phyloP scores from a whole-genome alignment of 371 early-diverging fungal species.

The Amoeboaphelidium protococcarum region DNA sequence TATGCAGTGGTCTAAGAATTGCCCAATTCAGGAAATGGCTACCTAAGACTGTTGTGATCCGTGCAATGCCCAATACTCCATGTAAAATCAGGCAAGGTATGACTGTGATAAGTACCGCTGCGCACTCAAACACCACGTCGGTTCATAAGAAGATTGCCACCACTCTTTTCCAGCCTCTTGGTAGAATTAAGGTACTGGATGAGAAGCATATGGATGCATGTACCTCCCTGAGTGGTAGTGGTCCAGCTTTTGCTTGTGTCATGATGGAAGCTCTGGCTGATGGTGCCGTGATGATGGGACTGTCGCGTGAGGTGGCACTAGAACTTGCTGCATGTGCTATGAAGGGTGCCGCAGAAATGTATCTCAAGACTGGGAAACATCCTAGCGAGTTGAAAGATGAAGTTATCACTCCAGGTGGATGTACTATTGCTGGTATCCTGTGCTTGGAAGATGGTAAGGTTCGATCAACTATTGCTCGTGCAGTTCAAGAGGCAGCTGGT shows the following conservation, averaged over 20 bases:
- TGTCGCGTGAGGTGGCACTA: conserved; percentile 19
- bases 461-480: conserved; percentile 19
- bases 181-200: conserved; percentile 15
- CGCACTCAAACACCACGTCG: no score
- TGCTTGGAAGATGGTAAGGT: conserved; percentile 26
- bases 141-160: conserved; percentile 12
- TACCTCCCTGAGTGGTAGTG: conserved; percentile 20
- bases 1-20: conserved; percentile 20
- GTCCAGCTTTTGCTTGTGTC: conserved; percentile 23
- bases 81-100: conserved; percentile 25
- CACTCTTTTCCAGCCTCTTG: conserved; percentile 18
- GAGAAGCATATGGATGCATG: conserved; percentile 23
- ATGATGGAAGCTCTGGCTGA: conserved; percentile 23
- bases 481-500: conserved; percentile 21
- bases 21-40: conserved; percentile 17
- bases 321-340: conserved; percentile 23
- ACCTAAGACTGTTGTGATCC: conserved; percentile 14
- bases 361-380: conserved; percentile 18
- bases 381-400: conserved; percentile 23
- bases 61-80: conserved; percentile 26
- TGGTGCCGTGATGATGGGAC: conserved; percentile 25
- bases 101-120: conserved; percentile 16
- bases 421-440: conserved; percentile 23
- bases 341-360: conserved; percentile 23
- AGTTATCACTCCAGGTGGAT: conserved; percentile 25